Evolutionary conservation across 2,329 filamentous ascomycete species (phyloP).

Genomic region (Chlorencoelia australis): DNA sequence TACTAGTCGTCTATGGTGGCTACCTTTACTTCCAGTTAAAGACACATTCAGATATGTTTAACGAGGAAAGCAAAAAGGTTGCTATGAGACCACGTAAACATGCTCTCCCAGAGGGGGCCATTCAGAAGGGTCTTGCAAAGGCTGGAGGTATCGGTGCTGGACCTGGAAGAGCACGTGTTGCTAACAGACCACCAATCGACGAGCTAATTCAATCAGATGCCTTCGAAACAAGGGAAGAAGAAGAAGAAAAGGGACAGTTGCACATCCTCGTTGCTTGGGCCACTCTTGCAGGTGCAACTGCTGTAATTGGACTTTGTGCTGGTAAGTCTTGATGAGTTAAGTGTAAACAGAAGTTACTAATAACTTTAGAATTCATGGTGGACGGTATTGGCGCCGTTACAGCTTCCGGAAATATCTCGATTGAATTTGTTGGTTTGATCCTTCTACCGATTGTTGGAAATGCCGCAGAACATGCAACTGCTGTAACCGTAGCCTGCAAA

Average conservation of each 20-base stretch:
- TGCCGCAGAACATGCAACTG: slow-evolving; percentile 72
- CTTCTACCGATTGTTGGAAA: slow-evolving; percentile 76
- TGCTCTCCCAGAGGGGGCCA: slow-evolving; percentile 23
- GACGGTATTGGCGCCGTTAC: slow-evolving; percentile 66
- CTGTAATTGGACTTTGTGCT: slow-evolving; percentile 65
- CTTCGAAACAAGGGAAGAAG: slow-evolving; percentile 48
- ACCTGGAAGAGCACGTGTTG: slow-evolving; percentile 18
- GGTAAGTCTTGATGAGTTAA: too few species aligned
- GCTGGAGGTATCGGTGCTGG: slow-evolving; percentile 25
- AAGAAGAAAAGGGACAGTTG: slow-evolving; percentile 65
- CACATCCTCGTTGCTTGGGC: slow-evolving; percentile 61
- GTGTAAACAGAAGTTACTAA: too few species aligned
- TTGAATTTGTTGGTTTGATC: slow-evolving; percentile 72
- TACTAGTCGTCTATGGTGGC: slow-evolving; percentile 71
- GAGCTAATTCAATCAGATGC: slow-evolving; percentile 33
- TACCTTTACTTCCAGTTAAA: slow-evolving; percentile 90
- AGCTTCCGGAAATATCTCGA: slow-evolving; percentile 58
- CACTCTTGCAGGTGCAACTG: slow-evolving; percentile 59
- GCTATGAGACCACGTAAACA: slow-evolving; percentile 44
- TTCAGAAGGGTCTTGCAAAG: slow-evolving; percentile 23
- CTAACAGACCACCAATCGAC: slow-evolving; percentile 19
- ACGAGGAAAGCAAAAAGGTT: slow-evolving; percentile 68
- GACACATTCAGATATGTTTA: slow-evolving; percentile 73
- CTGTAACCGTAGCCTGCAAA: slow-evolving; percentile 67
- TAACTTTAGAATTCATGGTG: slow-evolving; percentile 54